These are phyloP conservation scores for Zoysia matrella DNA, from an alignment of 202 grass and related monocot genomes.

Conservation along the genomic window DNA sequence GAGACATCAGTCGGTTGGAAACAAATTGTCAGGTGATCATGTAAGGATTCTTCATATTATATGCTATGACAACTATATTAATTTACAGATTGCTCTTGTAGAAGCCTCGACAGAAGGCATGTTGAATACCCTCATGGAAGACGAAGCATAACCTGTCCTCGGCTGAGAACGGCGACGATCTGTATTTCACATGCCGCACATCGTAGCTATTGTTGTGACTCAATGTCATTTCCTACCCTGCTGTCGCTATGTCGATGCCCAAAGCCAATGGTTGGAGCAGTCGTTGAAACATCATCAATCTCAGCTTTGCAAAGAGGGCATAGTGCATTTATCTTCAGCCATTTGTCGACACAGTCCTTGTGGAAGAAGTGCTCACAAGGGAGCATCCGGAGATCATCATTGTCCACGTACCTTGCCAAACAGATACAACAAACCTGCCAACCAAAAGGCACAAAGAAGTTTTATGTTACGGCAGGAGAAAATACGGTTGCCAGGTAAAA, in stretches of 20 bases:
- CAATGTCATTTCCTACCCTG: constrained; percentile 58
- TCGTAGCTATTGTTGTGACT: constrained; percentile 42
- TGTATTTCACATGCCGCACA: neutral
- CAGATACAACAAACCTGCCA: constrained; percentile 83
- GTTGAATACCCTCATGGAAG: neutral
- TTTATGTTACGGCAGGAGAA: neutral
- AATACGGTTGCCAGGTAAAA: neutral
- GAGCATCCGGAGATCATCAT: constrained; percentile 83
- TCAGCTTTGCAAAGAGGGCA: constrained; percentile 91
- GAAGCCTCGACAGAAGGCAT: constrained; percentile 2
- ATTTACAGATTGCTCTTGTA: constrained; percentile 50
- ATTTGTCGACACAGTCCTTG: constrained; percentile 88
- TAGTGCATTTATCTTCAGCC: constrained; percentile 86
- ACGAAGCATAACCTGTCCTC: neutral
- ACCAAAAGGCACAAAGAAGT: neutral
- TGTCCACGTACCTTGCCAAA: constrained; percentile 72
- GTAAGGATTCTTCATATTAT: neutral
- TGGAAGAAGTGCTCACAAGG: constrained; percentile 81
- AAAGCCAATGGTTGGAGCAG: constrained; percentile 44
- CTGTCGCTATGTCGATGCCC: constrained; percentile 54
- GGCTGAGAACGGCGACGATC: neutral
- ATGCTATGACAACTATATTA: constrained; percentile 36
- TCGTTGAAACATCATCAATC: constrained; percentile 42
- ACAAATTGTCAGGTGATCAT: neutral
- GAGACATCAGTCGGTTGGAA: constrained; percentile 2